Evolutionary conservation across 2,329 filamentous ascomycete genomes (phyloP), one percentile per base, ranked within the genome.

Genomic region (Epichloe gansuensis): DNA sequence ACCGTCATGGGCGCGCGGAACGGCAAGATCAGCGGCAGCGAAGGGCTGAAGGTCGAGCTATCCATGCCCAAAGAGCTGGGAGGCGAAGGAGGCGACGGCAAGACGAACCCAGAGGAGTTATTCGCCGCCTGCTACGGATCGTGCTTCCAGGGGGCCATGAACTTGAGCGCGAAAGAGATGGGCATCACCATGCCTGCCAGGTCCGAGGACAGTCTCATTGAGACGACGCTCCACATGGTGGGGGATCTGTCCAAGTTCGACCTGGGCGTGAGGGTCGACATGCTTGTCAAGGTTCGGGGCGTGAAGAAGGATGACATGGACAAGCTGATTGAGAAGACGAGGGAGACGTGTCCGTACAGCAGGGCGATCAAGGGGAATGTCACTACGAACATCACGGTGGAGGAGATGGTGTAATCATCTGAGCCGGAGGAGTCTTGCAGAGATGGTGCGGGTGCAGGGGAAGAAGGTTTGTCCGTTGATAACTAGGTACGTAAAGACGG

Each of bases 101-200:
- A 72, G 59, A 72, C 71, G 6, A 74, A 71, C 54, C 69, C 69
- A 1, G 71, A 74, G 59, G 71, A 74, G 55, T 66, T 74, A 2
- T 74, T 74, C 54, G 70, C 71, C 1, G 71, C 71, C 0, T 71
- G 71, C 23, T 74, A 73, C 54, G 72, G 71, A 27, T 70, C 71
- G 8, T 74, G 71, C 56, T 73, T 72, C 58, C 71, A 74, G 56
- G 66, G 64, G 34, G 70, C 71, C 6, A 73, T 74, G 72, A 71
- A 69, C 54, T 68, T 70, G 2, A 61, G 65, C 3, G 71, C 72
- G 0, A 60, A 66, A 13, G 59, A 59, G 17, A 50, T 74, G 51
- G 68, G 67, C 38, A 60, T 74, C 43, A 66, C 65, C 49, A 69
- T 73, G 65, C 70, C 71, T 0, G 57, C 58, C 2, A 63, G 60